Percentiles rank a stretch among this genome's conserved stretches.
Evolutionary conservation across 1,284 basidiomycete genomes (phyloP).

Genomic region (Fomes fomentarius): DNA sequence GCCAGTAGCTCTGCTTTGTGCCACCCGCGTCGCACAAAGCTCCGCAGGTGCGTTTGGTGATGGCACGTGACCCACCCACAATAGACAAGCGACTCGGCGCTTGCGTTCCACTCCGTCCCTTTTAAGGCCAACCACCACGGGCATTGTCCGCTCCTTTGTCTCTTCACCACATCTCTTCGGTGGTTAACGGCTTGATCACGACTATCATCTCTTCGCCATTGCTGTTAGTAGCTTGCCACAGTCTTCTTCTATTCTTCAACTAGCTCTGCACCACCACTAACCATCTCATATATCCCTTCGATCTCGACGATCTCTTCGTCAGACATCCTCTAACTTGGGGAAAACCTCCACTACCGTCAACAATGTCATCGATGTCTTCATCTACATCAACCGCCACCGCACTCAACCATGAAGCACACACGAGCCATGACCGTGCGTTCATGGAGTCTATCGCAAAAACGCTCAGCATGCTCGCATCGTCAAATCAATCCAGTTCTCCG

Average conservation of each 20-base stretch:
- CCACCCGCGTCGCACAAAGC: neutral
- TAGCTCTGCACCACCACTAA: too few relatives aligned
- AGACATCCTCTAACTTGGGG: neutral
- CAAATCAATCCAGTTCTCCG: neutral
- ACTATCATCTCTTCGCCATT: too few relatives aligned
- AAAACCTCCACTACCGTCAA: neutral
- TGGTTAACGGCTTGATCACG: neutral
- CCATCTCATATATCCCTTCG: neutral
- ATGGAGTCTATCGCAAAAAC: slow-evolving; percentile 2
- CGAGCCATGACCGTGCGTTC: slow-evolving; percentile 3
- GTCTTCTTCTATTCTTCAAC: too few relatives aligned
- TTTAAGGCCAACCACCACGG: neutral
- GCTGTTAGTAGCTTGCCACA: too few relatives aligned
- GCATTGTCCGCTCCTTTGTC: neutral
- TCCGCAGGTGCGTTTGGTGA: neutral
- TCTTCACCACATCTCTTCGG: neutral
- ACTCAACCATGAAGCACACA: neutral
- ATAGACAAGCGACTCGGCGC: neutral
- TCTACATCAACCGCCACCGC: slow-evolving; percentile 1
- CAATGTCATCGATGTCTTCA: slow-evolving; percentile 1
- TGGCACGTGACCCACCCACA: neutral
- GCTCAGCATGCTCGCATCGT: slow-evolving; percentile 1
- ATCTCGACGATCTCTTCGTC: neutral
- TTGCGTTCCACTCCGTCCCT: neutral
- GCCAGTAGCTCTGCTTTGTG: neutral